Evolutionary conservation across 2,329 filamentous ascomycete species (phyloP).

Genomic region (Penicillium brasilianum): DNA sequence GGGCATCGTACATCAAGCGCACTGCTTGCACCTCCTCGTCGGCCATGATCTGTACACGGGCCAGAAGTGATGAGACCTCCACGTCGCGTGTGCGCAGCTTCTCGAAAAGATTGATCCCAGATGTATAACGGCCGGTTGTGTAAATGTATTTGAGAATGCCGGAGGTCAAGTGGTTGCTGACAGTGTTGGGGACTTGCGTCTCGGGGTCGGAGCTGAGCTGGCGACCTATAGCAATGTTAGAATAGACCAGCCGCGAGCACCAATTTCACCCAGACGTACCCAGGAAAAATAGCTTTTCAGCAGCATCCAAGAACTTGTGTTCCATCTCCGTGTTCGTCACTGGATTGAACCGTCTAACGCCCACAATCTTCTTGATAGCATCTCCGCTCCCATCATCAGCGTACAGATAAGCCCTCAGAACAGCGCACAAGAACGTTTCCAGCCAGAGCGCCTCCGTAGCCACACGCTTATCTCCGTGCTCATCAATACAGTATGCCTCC

Average conservation of each 20-base stretch:
- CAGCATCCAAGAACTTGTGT: constrained; percentile 91
- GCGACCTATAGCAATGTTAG: constrained; percentile 65
- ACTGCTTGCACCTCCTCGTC: constrained; percentile 98
- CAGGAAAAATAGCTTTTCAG: constrained; percentile 92
- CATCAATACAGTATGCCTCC: constrained; percentile 96
- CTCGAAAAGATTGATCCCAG: constrained; percentile 96
- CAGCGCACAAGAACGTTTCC: constrained; percentile 95
- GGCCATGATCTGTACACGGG: constrained; percentile 89
- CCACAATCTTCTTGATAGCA: constrained; percentile 93
- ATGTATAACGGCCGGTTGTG: constrained; percentile 91
- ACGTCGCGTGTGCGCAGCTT: constrained; percentile 89
- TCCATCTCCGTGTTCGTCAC: constrained; percentile 98
- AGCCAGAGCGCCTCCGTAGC: constrained; percentile 95
- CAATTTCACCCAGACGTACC: constrained; percentile 55
- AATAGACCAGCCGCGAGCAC: neutral
- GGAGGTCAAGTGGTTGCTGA: constrained; percentile 94
- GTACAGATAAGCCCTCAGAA: constrained; percentile 92
- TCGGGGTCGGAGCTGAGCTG: constrained; percentile 95
- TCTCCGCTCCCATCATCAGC: constrained; percentile 94
- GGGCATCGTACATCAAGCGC: constrained; percentile 80
- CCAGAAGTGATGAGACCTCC: constrained; percentile 90
- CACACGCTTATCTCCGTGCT: constrained; percentile 91
- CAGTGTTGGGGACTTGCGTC: constrained; percentile 95
- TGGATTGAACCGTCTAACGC: constrained; percentile 95
- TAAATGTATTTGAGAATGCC: constrained; percentile 93